Evolutionary conservation across 2,329 filamentous ascomycete genomes (phyloP).

Genomic region (Aplosporella prunicola): DNA sequence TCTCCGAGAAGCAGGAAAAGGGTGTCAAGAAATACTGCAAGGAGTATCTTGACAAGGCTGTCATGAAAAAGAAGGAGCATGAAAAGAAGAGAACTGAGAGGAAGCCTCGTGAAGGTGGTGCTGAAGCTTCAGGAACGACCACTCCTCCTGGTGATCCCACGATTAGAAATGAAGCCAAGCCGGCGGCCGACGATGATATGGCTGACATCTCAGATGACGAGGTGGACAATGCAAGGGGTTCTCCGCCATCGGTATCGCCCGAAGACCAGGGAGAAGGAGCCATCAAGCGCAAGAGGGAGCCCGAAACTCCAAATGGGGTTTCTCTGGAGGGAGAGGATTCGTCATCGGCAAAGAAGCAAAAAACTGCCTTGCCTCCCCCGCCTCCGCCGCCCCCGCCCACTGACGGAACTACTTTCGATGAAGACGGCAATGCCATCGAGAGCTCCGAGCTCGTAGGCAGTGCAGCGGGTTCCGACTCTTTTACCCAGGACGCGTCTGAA

Average conservation of each 20-base stretch:
- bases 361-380: conserved; percentile 27
- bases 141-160: conserved; percentile 7
- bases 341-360: conserved; percentile 24
- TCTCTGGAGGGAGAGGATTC: conserved; percentile 14
- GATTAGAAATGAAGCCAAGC: neutral
- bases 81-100: conserved; percentile 51
- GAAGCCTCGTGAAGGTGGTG: conserved; percentile 14
- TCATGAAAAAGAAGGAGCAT: conserved; percentile 61
- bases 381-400: conserved; percentile 30
- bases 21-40: conserved; percentile 77
- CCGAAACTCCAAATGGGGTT: conserved; percentile 12
- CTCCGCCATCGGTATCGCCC: conserved; percentile 12
- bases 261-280: conserved; percentile 14
- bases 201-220: conserved; percentile 16
- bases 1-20: conserved; percentile 67
- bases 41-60: conserved; percentile 78
- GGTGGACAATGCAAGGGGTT: conserved; percentile 10
- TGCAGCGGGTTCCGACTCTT: conserved; percentile 4
- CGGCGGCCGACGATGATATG: conserved; percentile 18
- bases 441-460: conserved; percentile 5
- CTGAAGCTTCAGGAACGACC: conserved; percentile 11
- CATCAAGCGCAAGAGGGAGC: conserved; percentile 31
- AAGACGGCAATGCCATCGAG: conserved; percentile 13
- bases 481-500: conserved; percentile 1
- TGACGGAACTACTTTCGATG: conserved; percentile 21